A percentile compares a stretch with the other conserved stretches of the same genome.
Conservation (phyloP, 208 protist genomes). For the Trypanosoma platydactyli region DNA sequence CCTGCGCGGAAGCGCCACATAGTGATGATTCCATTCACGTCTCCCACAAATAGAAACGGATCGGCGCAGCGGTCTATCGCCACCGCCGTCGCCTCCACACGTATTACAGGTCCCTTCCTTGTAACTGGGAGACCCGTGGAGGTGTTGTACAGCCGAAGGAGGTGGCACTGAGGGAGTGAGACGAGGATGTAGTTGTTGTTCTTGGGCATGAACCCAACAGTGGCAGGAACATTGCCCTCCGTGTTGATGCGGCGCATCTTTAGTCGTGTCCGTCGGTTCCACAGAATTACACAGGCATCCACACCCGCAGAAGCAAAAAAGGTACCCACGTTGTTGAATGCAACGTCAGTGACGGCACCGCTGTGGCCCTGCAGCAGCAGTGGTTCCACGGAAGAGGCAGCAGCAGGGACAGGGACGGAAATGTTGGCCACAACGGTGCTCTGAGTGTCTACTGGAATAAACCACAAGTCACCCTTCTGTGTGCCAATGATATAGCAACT, state of each 20-base stretch:
- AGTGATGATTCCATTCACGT: conserved; percentile 40
- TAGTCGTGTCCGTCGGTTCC: conserved; percentile 38
- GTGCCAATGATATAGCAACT: conserved; percentile 57
- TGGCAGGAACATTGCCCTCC: conserved; percentile 26
- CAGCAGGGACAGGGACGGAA: background rate
- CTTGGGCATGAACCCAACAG: conserved; percentile 57
- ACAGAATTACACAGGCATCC: conserved; percentile 56
- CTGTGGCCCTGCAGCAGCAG: conserved; percentile 41
- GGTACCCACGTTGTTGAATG: conserved; percentile 54
- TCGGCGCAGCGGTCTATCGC: conserved; percentile 38
- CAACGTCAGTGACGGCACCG: conserved; percentile 42
- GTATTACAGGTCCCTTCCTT: conserved; percentile 20
- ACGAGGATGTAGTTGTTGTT: conserved; percentile 82
- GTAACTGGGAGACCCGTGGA: conserved; percentile 62
- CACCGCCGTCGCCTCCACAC: conserved; percentile 29
- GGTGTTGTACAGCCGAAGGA: conserved; percentile 60
- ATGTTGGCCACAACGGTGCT: background rate
- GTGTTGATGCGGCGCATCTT: conserved; percentile 58
- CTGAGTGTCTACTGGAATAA: conserved; percentile 26
- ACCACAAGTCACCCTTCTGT: conserved; percentile 45
- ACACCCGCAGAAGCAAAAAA: conserved; percentile 48
- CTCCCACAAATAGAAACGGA: conserved; percentile 65
- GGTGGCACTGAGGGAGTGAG: conserved; percentile 37
- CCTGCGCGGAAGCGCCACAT: conserved; percentile 53
- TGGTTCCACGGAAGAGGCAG: background rate